phyloP scores from a whole-genome alignment of 495 filamentous ascomycete genomes.

The Penicillium robsamsonii region DNA sequence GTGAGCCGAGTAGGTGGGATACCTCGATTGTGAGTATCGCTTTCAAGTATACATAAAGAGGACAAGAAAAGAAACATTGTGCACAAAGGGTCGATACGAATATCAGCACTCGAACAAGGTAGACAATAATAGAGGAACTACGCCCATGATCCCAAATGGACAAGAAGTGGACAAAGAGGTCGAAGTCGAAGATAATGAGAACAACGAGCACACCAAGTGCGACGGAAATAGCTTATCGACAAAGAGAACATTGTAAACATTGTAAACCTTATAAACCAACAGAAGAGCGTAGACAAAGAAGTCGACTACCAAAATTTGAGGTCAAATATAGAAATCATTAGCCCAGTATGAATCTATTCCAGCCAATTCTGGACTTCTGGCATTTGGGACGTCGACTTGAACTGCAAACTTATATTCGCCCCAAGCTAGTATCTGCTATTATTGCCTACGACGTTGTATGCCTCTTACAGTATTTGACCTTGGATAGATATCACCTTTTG shows the following conservation, averaged over 20 bases:
- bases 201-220: background rate
- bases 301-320: background rate
- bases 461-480: constrained; percentile 37
- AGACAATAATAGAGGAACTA: background rate
- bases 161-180: background rate
- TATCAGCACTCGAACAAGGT: background rate
- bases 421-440: constrained; percentile 31
- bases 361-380: constrained; percentile 41
- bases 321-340: no score
- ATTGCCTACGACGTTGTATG: constrained; percentile 35
- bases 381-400: constrained; percentile 36
- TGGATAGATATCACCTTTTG: constrained; percentile 33
- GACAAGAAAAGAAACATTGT: background rate
- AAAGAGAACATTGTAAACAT: background rate
- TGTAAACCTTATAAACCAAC: background rate
- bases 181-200: background rate
- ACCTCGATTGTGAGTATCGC: background rate
- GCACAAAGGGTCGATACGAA: background rate
- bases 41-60: background rate
- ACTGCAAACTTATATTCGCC: constrained; percentile 26
- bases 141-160: background rate
- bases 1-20: background rate
- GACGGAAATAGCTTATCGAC: background rate
- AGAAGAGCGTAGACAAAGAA: background rate
- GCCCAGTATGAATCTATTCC: constrained; percentile 33